Evolutionary conservation across 495 filamentous ascomycete species (phyloP).

Genomic region (Penicillium cinerascens): DNA sequence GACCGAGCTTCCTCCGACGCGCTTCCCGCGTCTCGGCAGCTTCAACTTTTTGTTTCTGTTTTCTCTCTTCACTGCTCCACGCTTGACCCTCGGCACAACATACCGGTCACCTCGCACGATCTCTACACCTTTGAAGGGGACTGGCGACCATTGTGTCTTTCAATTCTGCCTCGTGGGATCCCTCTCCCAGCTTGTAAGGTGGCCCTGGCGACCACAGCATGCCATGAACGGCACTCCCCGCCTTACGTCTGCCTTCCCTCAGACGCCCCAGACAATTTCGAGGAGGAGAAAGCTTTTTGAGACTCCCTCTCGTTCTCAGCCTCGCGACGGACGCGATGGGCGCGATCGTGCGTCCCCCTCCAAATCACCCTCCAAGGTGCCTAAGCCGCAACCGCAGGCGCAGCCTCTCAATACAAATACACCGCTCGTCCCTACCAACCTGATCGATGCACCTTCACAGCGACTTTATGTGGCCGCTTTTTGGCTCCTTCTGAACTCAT

Average conservation of each 20-base stretch:
- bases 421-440: conserved; percentile 69
- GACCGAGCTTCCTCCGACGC: conserved; percentile 29
- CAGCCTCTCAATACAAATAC: conserved; percentile 23
- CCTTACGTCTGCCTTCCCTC: conserved; percentile 67
- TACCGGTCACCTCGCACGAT: background rate
- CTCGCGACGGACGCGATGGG: conserved; percentile 19
- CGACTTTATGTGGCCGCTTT: conserved; percentile 77
- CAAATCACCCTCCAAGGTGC: conserved; percentile 25
- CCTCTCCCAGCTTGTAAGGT: conserved; percentile 1
- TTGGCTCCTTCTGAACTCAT: conserved; percentile 68
- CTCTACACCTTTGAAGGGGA: background rate
- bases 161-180: conserved; percentile 1
- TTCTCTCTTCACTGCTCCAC: conserved; percentile 2
- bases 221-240: conserved; percentile 73
- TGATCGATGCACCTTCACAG: conserved; percentile 86
- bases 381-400: conserved; percentile 6
- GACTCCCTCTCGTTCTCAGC: conserved; percentile 29
- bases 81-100: background rate
- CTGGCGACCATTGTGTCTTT: conserved; percentile 1
- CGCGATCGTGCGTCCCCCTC: conserved; percentile 11
- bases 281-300: conserved; percentile 30
- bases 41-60: conserved; percentile 22
- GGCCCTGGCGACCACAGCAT: conserved; percentile 43
- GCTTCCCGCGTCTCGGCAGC: conserved; percentile 30
- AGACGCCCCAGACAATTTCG: conserved; percentile 53